These are phyloP conservation scores for Backusella circina DNA, from an alignment of 192 early-diverging fungal species.

Conservation along the genomic window DNA sequence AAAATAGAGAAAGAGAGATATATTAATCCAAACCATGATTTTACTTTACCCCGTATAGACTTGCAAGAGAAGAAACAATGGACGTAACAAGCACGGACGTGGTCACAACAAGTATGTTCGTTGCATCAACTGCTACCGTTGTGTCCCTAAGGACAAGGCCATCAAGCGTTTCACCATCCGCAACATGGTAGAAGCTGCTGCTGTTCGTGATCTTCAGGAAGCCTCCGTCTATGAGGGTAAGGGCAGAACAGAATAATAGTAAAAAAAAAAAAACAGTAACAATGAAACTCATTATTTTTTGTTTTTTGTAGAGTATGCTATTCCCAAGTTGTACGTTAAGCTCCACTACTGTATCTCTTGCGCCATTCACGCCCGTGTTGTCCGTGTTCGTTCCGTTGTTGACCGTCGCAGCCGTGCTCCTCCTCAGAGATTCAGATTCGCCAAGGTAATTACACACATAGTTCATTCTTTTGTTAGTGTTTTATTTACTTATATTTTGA, in stretches of 20 bases:
- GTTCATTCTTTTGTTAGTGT: neutral
- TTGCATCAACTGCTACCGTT: slow-evolving; percentile 99
- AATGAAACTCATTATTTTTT: slow-evolving; percentile 14
- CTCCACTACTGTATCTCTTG: slow-evolving; percentile 97
- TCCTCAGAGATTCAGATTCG: slow-evolving; percentile 91
- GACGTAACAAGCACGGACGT: slow-evolving; percentile 98
- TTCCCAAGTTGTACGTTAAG: slow-evolving; percentile 99
- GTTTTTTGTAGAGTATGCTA: slow-evolving; percentile 65
- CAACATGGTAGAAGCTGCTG: slow-evolving; percentile 98
- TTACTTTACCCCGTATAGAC: slow-evolving; percentile 57
- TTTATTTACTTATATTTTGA: neutral
- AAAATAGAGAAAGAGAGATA: neutral
- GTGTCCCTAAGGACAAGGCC: slow-evolving; percentile 95
- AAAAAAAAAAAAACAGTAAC: neutral
- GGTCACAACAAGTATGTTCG: slow-evolving; percentile 98
- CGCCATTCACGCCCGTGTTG: slow-evolving; percentile 93
- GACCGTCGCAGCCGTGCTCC: slow-evolving; percentile 92
- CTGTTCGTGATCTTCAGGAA: slow-evolving; percentile 93
- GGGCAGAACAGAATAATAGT: neutral
- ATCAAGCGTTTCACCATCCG: slow-evolving; percentile 99
- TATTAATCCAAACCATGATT: neutral
- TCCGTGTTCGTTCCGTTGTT: slow-evolving; percentile 89
- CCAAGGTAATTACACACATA: slow-evolving; percentile 40
- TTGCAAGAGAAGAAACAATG: slow-evolving; percentile 98
- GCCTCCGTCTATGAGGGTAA: slow-evolving; percentile 93